These are phyloP conservation scores for Russula lepida DNA, from an alignment of 768 basidiomycete species.

Conservation along the genomic window DNA sequence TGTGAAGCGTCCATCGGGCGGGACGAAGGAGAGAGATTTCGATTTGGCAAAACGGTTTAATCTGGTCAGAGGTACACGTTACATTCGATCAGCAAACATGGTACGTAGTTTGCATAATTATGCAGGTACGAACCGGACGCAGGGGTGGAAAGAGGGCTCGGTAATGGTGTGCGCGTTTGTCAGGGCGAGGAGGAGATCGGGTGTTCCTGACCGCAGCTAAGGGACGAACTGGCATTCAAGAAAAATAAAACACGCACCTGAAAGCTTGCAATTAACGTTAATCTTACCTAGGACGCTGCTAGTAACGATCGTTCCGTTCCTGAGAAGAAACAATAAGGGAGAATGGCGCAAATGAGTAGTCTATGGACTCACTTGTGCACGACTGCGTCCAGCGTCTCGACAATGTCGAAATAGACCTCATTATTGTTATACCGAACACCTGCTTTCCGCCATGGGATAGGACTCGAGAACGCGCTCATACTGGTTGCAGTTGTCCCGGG, in stretches of 20 bases:
- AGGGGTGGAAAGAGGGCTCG: slow-evolving; percentile 87
- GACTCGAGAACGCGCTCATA: slow-evolving; percentile 63
- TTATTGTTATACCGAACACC: slow-evolving; percentile 79
- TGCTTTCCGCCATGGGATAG: slow-evolving; percentile 89
- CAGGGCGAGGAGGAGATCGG: slow-evolving; percentile 76
- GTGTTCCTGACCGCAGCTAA: slow-evolving; percentile 50
- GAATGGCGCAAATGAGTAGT: not conserved
- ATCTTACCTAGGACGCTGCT: slow-evolving; percentile 70
- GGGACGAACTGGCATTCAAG: not conserved
- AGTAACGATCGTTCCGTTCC: slow-evolving; percentile 58
- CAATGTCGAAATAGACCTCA: slow-evolving; percentile 88
- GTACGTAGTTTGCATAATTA: not conserved
- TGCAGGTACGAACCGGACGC: slow-evolving; percentile 58
- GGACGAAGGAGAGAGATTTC: slow-evolving; percentile 79
- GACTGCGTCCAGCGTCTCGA: slow-evolving; percentile 71
- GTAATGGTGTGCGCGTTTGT: slow-evolving; percentile 31
- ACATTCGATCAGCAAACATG: not conserved
- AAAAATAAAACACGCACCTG: slow-evolving; percentile 40
- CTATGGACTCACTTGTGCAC: slow-evolving; percentile 57
- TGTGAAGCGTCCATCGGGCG: slow-evolving; percentile 84
- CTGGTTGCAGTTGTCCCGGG: slow-evolving; percentile 23
- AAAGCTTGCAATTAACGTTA: slow-evolving; percentile 67
- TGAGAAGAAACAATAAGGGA: slow-evolving; percentile 25
- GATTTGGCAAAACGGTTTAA: slow-evolving; percentile 73
- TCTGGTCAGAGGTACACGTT: slow-evolving; percentile 31